Base-by-base conservation (phyloP, 352 stramenopile genomes). In the Phytophthora pisi region DNA sequence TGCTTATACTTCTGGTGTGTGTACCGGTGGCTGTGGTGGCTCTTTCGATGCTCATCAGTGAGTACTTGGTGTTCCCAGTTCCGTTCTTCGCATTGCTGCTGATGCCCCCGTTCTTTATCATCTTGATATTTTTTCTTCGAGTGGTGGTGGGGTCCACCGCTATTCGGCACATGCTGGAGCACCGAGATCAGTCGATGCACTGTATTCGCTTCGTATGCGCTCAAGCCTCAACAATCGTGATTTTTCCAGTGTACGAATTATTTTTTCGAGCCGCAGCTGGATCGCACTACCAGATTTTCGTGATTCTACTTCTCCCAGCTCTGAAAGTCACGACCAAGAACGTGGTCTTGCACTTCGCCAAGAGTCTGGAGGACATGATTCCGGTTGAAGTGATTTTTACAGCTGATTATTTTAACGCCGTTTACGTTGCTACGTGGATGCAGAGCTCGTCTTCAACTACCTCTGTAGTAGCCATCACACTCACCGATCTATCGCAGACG, bases 281-380 rank as follows among this genome's bases (percentile, higher is more conserved):
- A 30, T 63, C 65, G 0, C 28, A 45, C 1, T 64, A 64, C 38
- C 58, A 61, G 31, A 16, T 69, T n/a, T 16, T 51, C 0, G 58
- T 57, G 15, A 53, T 76, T 61, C 18, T 73, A 10, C 20, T 77
- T 4, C 53, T 84, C 0, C 62, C 70, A 4, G 16, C 74, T 0
- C 62, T 86, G 0, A 81, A 82, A 55, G 38, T 75, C 0, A 5
- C 51, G 5, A 52, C 73, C 8, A 72, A 72, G 18, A 74, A 74
- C 23, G 24, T 68, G 0, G 51, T 77, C 9, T 10, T 65, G 4
- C 47, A 57, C 4, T 68, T 34, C 5, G 53, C 53, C 9, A 58
- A 58, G 3, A 55, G 38, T 9, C 9, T 77, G 18, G 66, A 74
- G 13, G 70, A 77, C 51, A 62, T 68, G 40, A 50, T 74, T 0